Percentiles rank a stretch among this genome's conserved stretches.
These are phyloP conservation scores for Pouteria glomerata DNA, from an alignment of 148 eudicot genomes.

Conservation along the genomic window DNA sequence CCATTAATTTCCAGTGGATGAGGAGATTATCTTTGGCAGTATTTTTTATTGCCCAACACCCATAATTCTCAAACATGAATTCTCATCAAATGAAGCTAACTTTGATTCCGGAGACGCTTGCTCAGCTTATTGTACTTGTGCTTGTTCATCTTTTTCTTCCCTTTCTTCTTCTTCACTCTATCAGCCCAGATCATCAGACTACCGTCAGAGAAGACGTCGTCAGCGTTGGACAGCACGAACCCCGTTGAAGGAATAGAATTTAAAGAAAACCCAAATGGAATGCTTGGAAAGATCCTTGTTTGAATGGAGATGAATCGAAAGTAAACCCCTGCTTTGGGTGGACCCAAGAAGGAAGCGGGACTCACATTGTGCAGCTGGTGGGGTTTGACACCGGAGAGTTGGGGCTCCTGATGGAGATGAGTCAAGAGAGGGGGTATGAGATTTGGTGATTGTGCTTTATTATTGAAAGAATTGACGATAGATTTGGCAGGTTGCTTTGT, in stretches of 20 bases:
- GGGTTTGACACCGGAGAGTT: neutral
- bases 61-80: too few relatives aligned
- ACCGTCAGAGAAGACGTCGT: constrained; percentile 17
- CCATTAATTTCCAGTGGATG: too few relatives aligned
- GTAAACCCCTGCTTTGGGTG: neutral
- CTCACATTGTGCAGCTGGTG: too few relatives aligned
- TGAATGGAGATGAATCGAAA: constrained; percentile 7
- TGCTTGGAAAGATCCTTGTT: constrained; percentile 23
- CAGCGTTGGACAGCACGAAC: constrained; percentile 4
- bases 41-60: too few relatives aligned
- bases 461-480: constrained; percentile 5
- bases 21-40: too few relatives aligned
- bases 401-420: constrained; percentile 9
- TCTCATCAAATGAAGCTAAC: constrained; percentile 15
- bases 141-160: constrained; percentile 58
- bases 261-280: constrained; percentile 21
- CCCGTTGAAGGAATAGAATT: constrained; percentile 19
- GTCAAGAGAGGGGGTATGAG: constrained; percentile 3
- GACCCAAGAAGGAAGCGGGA: too few relatives aligned
- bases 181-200: constrained; percentile 32
- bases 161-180: constrained; percentile 48
- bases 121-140: constrained; percentile 52
- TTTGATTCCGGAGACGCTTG: constrained; percentile 31
- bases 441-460: neutral
- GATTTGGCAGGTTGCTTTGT: constrained; percentile 11